These are phyloP conservation scores for Coemansia sp. DNA, from an alignment of 192 early-diverging fungal genomes.

Conservation along the genomic window DNA sequence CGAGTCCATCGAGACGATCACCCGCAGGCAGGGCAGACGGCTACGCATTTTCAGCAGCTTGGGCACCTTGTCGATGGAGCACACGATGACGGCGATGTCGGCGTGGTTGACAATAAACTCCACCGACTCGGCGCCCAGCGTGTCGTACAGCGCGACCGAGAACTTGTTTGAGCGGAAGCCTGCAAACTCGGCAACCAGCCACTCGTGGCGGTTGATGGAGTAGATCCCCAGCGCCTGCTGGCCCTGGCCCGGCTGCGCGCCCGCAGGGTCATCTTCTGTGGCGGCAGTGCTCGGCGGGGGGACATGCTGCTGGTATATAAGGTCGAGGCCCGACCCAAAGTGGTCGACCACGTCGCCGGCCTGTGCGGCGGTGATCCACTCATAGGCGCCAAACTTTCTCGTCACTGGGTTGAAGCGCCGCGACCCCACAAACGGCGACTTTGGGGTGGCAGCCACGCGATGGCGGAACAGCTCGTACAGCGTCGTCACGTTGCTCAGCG, in stretches of 20 bases:
- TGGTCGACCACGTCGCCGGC: conserved; percentile 56
- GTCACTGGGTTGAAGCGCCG: conserved; percentile 57
- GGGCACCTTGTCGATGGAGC: conserved; percentile 58
- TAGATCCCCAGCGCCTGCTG: conserved; percentile 65
- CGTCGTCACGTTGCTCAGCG: conserved; percentile 12
- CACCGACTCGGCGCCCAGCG: conserved; percentile 75
- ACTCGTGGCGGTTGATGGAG: conserved; percentile 73
- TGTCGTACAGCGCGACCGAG: conserved; percentile 84
- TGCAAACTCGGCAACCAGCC: conserved; percentile 67
- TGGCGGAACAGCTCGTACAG: conserved; percentile 35
- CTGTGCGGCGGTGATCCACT: conserved; percentile 62
- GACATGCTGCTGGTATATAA: conserved; percentile 52
- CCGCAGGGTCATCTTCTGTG: too few species aligned
- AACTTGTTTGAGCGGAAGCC: conserved; percentile 59
- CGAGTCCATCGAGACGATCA: conserved; percentile 75
- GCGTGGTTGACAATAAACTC: conserved; percentile 83
- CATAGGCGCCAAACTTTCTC: conserved; percentile 57
- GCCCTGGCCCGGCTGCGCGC: not conserved
- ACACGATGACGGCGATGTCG: conserved; percentile 61
- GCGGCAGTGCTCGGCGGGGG: not conserved
- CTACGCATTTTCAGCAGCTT: conserved; percentile 53
- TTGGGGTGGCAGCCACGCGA: conserved; percentile 42
- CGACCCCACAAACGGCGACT: conserved; percentile 57
- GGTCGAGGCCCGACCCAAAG: conserved; percentile 67
- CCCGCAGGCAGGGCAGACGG: conserved; percentile 62